Evolutionary conservation across 2,329 filamentous ascomycete genomes (phyloP).

Genomic region (Alternaria panax): DNA sequence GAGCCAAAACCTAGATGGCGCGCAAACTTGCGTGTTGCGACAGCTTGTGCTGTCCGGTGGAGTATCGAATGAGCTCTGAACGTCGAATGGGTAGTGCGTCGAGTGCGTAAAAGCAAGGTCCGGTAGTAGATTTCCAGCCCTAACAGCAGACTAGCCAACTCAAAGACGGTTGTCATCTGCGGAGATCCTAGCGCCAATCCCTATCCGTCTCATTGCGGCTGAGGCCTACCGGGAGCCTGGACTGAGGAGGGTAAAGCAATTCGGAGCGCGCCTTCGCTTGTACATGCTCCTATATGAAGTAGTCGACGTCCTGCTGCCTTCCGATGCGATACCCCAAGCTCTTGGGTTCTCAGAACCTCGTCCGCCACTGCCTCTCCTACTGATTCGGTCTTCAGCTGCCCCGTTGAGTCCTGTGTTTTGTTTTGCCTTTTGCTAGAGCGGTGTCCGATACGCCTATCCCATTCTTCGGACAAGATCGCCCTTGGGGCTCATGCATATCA

Average conservation of each 20-base stretch:
- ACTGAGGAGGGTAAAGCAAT: constrained; percentile 1
- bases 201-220: constrained; percentile 1
- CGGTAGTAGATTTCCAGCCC: not conserved
- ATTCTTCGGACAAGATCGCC: not conserved
- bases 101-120: constrained; percentile 1
- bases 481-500: not conserved
- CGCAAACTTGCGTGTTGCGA: not conserved
- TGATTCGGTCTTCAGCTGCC: not conserved
- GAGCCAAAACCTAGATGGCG: constrained; percentile 2
- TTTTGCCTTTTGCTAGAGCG: not conserved
- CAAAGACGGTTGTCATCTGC: not conserved
- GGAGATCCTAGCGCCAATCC: constrained; percentile 2
- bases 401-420: not conserved
- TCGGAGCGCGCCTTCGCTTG: constrained; percentile 3
- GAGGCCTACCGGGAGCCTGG: constrained; percentile 7
- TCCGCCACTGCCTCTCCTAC: not conserved
- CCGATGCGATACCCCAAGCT: constrained; percentile 4
- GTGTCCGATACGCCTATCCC: not conserved
- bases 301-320: constrained; percentile 13
- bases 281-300: constrained; percentile 12
- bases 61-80: constrained; percentile 3
- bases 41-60: not conserved
- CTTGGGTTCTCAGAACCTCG: constrained; percentile 6
- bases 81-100: not conserved
- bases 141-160: constrained; percentile 10